These are phyloP conservation scores for Trichoderma endophyticum DNA, from an alignment of 2,329 filamentous ascomycete species.

Conservation along the genomic window DNA sequence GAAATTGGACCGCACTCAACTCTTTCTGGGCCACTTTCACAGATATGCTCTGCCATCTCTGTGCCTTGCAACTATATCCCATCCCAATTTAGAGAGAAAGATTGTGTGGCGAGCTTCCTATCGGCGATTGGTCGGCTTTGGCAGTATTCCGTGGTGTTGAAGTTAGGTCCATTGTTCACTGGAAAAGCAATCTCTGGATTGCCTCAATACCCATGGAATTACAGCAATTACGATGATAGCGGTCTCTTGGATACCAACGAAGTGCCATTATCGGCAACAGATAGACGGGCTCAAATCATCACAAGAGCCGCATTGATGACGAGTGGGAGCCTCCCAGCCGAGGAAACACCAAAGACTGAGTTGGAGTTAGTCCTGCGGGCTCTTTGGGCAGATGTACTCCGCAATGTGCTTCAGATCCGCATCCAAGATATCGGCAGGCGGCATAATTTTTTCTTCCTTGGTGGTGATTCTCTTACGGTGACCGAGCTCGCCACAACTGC, in stretches of 20 bases:
- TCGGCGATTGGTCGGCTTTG: not conserved
- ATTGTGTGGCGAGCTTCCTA: not conserved
- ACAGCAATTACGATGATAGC: not conserved
- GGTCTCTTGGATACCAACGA: not conserved
- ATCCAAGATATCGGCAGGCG: slow-evolving; percentile 17
- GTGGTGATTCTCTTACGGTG: slow-evolving; percentile 8
- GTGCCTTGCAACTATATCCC: not conserved
- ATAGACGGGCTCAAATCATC: not conserved
- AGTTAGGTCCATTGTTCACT: not conserved
- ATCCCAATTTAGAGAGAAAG: not conserved
- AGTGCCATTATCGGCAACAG: not conserved
- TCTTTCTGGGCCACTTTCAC: slow-evolving; percentile 20
- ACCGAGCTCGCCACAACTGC: slow-evolving; percentile 7
- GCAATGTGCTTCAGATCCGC: not conserved
- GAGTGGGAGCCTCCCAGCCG: not conserved
- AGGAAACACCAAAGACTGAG: not conserved
- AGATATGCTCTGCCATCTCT: slow-evolving; percentile 11
- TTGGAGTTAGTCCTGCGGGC: not conserved
- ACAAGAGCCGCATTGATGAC: not conserved
- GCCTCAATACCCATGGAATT: not conserved
- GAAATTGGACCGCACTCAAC: slow-evolving; percentile 27
- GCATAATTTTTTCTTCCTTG: slow-evolving; percentile 11
- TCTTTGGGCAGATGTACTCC: slow-evolving; percentile 9
- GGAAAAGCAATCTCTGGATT: not conserved
- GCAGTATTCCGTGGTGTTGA: not conserved